These are phyloP conservation scores for Colletotrichum sp. DNA, from an alignment of 2,329 filamentous ascomycete genomes.

Conservation along the genomic window DNA sequence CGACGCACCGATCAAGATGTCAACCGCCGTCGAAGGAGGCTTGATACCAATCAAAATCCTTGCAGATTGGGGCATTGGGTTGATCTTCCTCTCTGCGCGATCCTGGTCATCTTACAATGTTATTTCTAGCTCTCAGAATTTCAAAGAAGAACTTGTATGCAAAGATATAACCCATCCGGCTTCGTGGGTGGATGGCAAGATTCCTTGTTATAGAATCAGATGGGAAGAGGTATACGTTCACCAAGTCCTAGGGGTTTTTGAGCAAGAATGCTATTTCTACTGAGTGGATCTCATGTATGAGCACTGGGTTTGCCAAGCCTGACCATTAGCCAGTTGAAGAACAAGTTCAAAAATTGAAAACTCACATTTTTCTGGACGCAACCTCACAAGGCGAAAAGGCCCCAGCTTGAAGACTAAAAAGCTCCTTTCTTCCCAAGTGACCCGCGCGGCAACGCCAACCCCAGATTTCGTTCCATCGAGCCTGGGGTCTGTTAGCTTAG, in stretches of 20 bases:
- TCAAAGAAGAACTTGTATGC: not conserved
- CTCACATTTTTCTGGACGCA: not conserved
- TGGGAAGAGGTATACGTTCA: not conserved
- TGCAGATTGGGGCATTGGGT: not conserved
- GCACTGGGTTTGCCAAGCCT: not conserved
- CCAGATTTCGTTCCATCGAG: not conserved
- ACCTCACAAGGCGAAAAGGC: not conserved
- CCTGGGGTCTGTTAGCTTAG: not conserved
- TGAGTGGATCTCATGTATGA: not conserved
- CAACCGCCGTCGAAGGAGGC: not conserved
- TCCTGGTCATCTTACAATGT: not conserved
- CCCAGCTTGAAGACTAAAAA: rapidly evolving
- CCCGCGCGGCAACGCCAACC: not conserved
- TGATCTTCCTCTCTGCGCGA: not conserved
- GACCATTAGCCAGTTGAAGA: not conserved
- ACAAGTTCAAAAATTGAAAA: not conserved
- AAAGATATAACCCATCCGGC: not conserved
- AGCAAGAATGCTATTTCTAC: not conserved
- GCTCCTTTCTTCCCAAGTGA: not conserved
- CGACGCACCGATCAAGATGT: not conserved
- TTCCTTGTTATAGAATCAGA: not conserved
- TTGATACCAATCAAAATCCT: not conserved
- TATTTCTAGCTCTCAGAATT: not conserved
- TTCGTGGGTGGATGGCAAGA: not conserved
- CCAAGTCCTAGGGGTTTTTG: not conserved